Evolutionary conservation across 495 filamentous ascomycete species (phyloP), one percentile per base, ranked within the genome.

Genomic region (Aspergillus olivimuriae): DNA sequence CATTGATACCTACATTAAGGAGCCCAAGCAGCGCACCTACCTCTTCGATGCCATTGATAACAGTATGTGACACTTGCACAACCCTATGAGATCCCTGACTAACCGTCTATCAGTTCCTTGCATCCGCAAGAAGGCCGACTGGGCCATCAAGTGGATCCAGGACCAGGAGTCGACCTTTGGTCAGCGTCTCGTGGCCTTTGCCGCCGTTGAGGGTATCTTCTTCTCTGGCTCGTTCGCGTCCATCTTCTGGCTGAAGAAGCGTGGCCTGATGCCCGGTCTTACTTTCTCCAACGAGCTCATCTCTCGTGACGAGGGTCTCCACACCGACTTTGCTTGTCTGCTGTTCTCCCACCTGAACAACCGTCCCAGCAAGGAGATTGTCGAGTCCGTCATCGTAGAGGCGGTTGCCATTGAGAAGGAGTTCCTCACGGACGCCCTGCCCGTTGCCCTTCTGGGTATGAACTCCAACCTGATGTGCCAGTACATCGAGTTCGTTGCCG

Each of bases 221-320:
- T 98, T 98, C 83, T 87, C 81, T 58, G 94, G 92, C 53, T 94
- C 92, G n/a, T 98, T 98, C 53, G 94, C 92, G 4, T 92, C 92
- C 45, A 95, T 98, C 70, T 98, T 98, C 81, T 98, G 92, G 92
- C 77, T 98, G 60, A 98, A 98, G 86, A 98, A 98, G 82, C 94
- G 92, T 63, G 92, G 92, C 49, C 80, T 98, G 50, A 98, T 98
- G 92, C 84, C 92, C 43, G 92, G 92, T 52, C 81, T 98, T 23
- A 95, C 92, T 44, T 98, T 98, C 79, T 96, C 90, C 57, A 98
- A 98, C 75, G 92, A 98, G 75, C 84, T 98, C 56, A 98, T 98
- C 75, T 97, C 94, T 35, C 91, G 92, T 71, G 92, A 98, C 61
- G 92, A 98, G 77, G 92, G 92, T 70, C 87, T 98, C 49, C 92